Evolutionary conservation across 1,139 yeast species (phyloP), one percentile per base, ranked within the genome.

Genomic region (Suhomyces maxii): DNA sequence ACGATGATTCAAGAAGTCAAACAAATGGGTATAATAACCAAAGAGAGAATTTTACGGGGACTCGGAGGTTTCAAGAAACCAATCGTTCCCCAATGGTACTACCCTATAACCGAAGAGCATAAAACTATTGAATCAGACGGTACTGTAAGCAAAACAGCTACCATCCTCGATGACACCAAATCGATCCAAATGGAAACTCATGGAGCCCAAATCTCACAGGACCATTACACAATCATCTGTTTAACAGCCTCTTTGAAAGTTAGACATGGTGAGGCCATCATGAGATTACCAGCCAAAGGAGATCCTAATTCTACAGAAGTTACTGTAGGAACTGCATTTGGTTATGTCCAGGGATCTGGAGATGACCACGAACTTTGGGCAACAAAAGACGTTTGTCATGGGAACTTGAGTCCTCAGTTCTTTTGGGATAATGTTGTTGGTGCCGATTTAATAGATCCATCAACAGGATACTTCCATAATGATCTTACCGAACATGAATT

Each of bases 351-450:
- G 64, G 97, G 97, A 1, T 90, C 96, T 0, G 97, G 95, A 0
- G 97, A 90, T 63, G 97, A 90, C 58, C 96, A 90, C 60, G 97
- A 90, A 57, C 69, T 85, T 26, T 90, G 97, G 97, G 83, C 90
- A 0, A 64, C 76, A 0, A 60, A 68, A 6, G 73, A 64, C 2
- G 45, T 71, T 1, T 65, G 71, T 39, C 45, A 55, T 1, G 74
- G 74, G 5, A 54, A 74, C 0, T 63, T 89, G 26, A 76, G 73
- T 1, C 82, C 93, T 0, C 55, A 60, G 1, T 44, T 78, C 12
- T 79, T 87, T 46, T 89, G 96, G 96, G 50, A 62, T 0, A 59
- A 76, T 44, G 45, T 62, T 6, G 52, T 45, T 8, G 8, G 13
- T 13, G 10, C 18, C 10, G 64, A 64, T 0, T 36, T 54, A 2